phyloP scores from a whole-genome alignment of 495 filamentous ascomycete species.

The Penicillium atrosanguineum region DNA sequence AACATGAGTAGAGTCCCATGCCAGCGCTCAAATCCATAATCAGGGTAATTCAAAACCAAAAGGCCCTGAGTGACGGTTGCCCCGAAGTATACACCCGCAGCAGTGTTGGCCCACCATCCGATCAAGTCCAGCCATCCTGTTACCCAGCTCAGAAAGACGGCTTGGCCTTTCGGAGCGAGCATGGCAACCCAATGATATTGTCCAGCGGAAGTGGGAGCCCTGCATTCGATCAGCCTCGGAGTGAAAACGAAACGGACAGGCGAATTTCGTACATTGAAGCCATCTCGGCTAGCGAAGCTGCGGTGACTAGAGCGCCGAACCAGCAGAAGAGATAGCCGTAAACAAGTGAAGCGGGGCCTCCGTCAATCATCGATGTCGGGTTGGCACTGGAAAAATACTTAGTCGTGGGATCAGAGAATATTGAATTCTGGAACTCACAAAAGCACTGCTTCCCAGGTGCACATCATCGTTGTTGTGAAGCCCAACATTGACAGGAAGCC shows the following conservation, averaged over 20 bases:
- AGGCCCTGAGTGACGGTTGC: constrained; percentile 4
- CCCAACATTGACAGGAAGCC: constrained; percentile 47
- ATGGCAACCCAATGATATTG: constrained; percentile 41
- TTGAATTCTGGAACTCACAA: constrained; percentile 10
- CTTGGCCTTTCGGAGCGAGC: constrained; percentile 24
- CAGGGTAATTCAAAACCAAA: constrained; percentile 32
- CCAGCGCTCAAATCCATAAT: constrained; percentile 40
- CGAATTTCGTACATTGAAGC: constrained; percentile 1
- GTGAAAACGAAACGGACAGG: no score
- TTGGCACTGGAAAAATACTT: no score
- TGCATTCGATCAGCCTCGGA: no score
- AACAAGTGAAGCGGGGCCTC: neutral
- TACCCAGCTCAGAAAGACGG: constrained; percentile 28
- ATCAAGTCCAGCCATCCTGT: constrained; percentile 24
- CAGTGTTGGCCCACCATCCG: constrained; percentile 3
- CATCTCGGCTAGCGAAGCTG: constrained; percentile 10
- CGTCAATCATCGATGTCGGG: neutral
- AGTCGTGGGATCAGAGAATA: no score
- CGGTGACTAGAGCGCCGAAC: no score
- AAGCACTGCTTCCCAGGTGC: constrained; percentile 46
- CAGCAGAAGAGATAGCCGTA: no score
- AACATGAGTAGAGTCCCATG: constrained; percentile 48
- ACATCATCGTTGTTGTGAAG: constrained; percentile 42
- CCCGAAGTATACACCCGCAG: neutral
- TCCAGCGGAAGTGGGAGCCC: constrained; percentile 26